Conservation (phyloP, 2,329 filamentous ascomycete species). For the Elsinoe arachidis region DNA sequence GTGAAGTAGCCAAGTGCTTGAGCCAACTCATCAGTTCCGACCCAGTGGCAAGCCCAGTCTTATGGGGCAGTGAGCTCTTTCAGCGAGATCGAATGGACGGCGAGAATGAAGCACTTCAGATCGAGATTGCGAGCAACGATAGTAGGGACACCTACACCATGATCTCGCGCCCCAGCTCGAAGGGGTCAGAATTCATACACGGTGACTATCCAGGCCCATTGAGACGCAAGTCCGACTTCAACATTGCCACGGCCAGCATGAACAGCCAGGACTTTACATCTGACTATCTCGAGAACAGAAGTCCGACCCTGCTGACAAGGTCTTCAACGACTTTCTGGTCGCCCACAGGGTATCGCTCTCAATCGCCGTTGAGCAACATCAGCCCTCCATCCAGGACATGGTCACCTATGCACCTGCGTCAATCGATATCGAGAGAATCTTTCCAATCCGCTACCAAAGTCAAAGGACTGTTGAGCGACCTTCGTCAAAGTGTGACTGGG, state of each 20-base stretch:
- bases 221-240: slow-evolving; percentile 10
- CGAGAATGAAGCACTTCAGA: slow-evolving; percentile 12
- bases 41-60: slow-evolving; percentile 72
- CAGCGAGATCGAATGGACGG: slow-evolving; percentile 49
- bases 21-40: slow-evolving; percentile 77
- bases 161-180: slow-evolving; percentile 9
- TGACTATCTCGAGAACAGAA: slow-evolving; percentile 61
- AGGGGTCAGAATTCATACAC: slow-evolving; percentile 11
- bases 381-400: slow-evolving; percentile 34
- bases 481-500: slow-evolving; percentile 73
- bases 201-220: background rate
- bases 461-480: slow-evolving; percentile 58
- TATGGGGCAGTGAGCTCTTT: slow-evolving; percentile 90
- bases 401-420: slow-evolving; percentile 12
- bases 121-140: slow-evolving; percentile 31
- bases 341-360: slow-evolving; percentile 61
- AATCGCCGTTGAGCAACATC: slow-evolving; percentile 54
- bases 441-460: slow-evolving; percentile 8
- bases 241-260: slow-evolving; percentile 54
- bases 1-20: slow-evolving; percentile 80
- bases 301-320: slow-evolving; percentile 63
- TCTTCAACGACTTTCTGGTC: slow-evolving; percentile 82
- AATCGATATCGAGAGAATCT: slow-evolving; percentile 13
- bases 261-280: slow-evolving; percentile 42
- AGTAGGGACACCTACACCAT: slow-evolving; percentile 1